Conservation (phyloP, 2,329 filamentous ascomycete species). For the Xylaria digitata region DNA sequence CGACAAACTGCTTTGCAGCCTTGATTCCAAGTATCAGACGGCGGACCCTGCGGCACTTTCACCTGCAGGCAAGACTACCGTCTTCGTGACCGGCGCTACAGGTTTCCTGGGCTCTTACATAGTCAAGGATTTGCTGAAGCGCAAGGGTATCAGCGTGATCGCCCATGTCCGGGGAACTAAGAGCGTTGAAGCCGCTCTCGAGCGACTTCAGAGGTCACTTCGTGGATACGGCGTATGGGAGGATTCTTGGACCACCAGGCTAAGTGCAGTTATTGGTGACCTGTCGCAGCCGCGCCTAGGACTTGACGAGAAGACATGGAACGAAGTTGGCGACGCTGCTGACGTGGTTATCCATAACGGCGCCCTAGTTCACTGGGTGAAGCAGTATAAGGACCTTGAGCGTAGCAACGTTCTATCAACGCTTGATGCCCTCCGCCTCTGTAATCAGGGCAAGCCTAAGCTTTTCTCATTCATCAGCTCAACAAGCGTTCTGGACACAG, state of each 20-base stretch:
- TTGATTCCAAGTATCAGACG: constrained; percentile 54
- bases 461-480: constrained; percentile 84
- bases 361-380: constrained; percentile 83
- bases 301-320: constrained; percentile 73
- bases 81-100: constrained; percentile 89
- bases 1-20: constrained; percentile 56
- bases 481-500: constrained; percentile 83
- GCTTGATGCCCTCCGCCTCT: constrained; percentile 79
- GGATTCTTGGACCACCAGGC: constrained; percentile 75
- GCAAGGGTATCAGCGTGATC: constrained; percentile 72
- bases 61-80: constrained; percentile 57
- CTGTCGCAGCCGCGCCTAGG: constrained; percentile 79
- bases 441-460: constrained; percentile 81
- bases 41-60: constrained; percentile 40
- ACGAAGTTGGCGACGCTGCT: constrained; percentile 70
- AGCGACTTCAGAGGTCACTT: constrained; percentile 74
- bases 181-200: constrained; percentile 67
- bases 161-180: constrained; percentile 78
- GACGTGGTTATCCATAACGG: constrained; percentile 87
- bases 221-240: constrained; percentile 85
- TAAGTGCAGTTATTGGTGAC: constrained; percentile 80
- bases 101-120: constrained; percentile 90
- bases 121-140: constrained; percentile 76
- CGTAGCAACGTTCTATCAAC: constrained; percentile 84
- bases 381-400: constrained; percentile 77